A percentile compares a stretch with the other conserved stretches of the same genome.
Conservation (phyloP, 1,284 basidiomycete genomes). For the Cutaneotrichosporon daszewskae region DNA sequence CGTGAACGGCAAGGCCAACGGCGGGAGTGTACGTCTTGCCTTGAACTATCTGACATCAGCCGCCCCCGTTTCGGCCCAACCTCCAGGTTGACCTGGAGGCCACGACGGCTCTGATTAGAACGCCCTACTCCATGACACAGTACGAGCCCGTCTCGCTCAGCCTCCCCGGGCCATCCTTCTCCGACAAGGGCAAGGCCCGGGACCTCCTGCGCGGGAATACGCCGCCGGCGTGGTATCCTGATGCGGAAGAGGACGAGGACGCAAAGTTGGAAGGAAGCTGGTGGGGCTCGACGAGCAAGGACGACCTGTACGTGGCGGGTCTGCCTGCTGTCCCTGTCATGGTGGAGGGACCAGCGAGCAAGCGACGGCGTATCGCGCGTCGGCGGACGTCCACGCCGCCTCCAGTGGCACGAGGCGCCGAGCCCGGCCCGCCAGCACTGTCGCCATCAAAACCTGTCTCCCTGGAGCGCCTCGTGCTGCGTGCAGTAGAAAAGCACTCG, state of each 20-base stretch:
- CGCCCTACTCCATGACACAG: slow-evolving; percentile 62
- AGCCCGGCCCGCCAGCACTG: slow-evolving; percentile 15
- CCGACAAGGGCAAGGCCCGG: slow-evolving; percentile 40
- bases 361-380: slow-evolving; percentile 8
- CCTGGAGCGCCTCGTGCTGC: slow-evolving; percentile 28
- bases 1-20: slow-evolving; percentile 20
- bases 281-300: slow-evolving; percentile 37
- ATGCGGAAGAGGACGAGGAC: slow-evolving; percentile 31
- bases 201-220: slow-evolving; percentile 30
- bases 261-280: slow-evolving; percentile 37
- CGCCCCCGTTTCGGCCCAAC: slow-evolving; percentile 37
- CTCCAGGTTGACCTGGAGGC: slow-evolving; percentile 37
- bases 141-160: slow-evolving; percentile 28
- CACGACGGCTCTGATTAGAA: slow-evolving; percentile 66
- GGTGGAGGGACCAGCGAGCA: slow-evolving; percentile 17
- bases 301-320: slow-evolving; percentile 35
- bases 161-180: slow-evolving; percentile 35
- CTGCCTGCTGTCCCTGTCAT: slow-evolving; percentile 37
- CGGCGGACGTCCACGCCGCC: slow-evolving; percentile 4
- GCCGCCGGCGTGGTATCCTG: slow-evolving; percentile 38
- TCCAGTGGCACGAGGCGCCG: slow-evolving; percentile 1
- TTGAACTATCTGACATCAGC: slow-evolving; percentile 13
- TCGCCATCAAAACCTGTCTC: slow-evolving; percentile 25
- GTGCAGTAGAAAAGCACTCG: slow-evolving; percentile 30
- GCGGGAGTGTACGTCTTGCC: slow-evolving; percentile 16